A percentile compares a stretch with the other conserved stretches of the same genome.
Evolutionary conservation across 2,329 filamentous ascomycete species (phyloP).

Genomic region (Fusarium veterinarium): DNA sequence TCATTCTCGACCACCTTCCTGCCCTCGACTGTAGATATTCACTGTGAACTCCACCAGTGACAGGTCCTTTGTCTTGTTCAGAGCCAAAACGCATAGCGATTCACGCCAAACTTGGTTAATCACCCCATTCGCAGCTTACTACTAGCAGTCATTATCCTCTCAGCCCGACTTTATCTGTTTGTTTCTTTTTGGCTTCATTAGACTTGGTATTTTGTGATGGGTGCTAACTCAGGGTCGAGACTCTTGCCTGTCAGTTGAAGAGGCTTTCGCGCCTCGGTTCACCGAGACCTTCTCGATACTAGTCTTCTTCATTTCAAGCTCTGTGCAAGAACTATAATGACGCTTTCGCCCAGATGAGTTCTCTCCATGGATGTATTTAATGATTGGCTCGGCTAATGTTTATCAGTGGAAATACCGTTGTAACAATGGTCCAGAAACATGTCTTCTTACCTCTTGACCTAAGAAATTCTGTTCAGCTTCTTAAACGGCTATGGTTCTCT

Average conservation of each 20-base stretch:
- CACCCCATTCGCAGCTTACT: neutral
- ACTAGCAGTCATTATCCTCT: neutral
- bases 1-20: rapidly evolving
- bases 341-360: rapidly evolving
- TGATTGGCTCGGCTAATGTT: neutral
- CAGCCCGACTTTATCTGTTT: no score
- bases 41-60: neutral
- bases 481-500: rapidly evolving
- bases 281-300: no score
- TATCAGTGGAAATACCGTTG: rapidly evolving
- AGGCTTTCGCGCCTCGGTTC: neutral
- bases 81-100: neutral
- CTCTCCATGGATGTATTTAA: neutral
- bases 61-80: neutral
- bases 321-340: no score
- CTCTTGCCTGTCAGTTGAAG: neutral
- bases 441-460: rapidly evolving
- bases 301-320: no score
- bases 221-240: neutral
- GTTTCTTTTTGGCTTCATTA: neutral
- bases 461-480: neutral
- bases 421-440: neutral
- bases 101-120: rapidly evolving
- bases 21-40: rapidly evolving
- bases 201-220: no score